A percentile compares a stretch with the other conserved stretches of the same genome.
These are phyloP conservation scores for Candida silvicultrix DNA, from an alignment of 805 yeast genomes.

Conservation along the genomic window DNA sequence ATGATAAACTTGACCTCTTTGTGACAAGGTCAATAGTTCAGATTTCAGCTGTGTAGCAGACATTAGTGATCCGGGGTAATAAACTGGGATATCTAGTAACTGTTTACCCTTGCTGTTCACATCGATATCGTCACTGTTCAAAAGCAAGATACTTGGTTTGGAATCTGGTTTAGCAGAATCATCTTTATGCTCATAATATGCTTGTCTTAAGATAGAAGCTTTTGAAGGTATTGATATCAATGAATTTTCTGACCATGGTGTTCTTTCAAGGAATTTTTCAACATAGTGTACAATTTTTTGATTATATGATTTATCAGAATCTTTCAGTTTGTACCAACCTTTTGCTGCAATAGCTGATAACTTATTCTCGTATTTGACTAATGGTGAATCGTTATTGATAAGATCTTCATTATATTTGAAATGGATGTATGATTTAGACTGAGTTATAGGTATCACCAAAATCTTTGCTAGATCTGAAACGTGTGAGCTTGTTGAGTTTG, in stretches of 20 bases:
- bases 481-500: neutral
- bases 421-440: slow-evolving; percentile 53
- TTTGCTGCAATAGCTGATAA: slow-evolving; percentile 42
- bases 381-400: slow-evolving; percentile 28
- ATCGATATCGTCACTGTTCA: neutral
- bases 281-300: slow-evolving; percentile 49
- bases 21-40: slow-evolving; percentile 38
- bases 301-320: slow-evolving; percentile 52
- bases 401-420: slow-evolving; percentile 49
- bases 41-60: slow-evolving; percentile 21
- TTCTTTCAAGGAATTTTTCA: slow-evolving; percentile 46
- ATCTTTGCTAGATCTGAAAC: slow-evolving; percentile 47
- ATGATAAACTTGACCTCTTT: slow-evolving; percentile 45
- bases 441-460: slow-evolving; percentile 67
- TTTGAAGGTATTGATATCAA: slow-evolving; percentile 72
- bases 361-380: slow-evolving; percentile 36
- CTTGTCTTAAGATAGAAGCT: slow-evolving; percentile 38
- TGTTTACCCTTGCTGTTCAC: slow-evolving; percentile 15
- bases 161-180: slow-evolving; percentile 9
- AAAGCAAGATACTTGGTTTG: neutral
- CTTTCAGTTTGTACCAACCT: slow-evolving; percentile 57
- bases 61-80: slow-evolving; percentile 39
- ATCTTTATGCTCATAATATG: slow-evolving; percentile 25
- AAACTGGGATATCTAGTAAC: slow-evolving; percentile 34
- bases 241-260: slow-evolving; percentile 78